A percentile compares a stretch with the other conserved stretches of the same genome.
phyloP scores from a whole-genome alignment of 2,329 filamentous ascomycete species.

The Paraconiothyrium sp. region DNA sequence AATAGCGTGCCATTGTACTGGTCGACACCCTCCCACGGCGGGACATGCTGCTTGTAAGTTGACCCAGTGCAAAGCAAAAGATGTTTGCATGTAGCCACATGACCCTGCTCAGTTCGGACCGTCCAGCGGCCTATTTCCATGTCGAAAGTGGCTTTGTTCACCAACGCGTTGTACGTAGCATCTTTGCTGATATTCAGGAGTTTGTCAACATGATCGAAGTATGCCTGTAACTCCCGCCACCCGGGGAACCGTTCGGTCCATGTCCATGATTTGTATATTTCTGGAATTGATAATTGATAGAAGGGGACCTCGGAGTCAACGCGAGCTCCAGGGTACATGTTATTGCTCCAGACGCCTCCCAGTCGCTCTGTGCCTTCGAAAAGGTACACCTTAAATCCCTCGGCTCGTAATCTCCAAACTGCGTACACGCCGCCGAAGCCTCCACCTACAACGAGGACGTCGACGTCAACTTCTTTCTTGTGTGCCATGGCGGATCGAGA shows the following conservation, averaged over 20 bases:
- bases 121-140: neutral
- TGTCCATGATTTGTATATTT: constrained; percentile 59
- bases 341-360: constrained; percentile 45
- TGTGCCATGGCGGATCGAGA: no score
- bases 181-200: constrained; percentile 62
- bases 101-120: neutral
- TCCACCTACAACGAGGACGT: constrained; percentile 31
- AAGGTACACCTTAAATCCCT: constrained; percentile 29
- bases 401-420: constrained; percentile 40
- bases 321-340: constrained; percentile 39
- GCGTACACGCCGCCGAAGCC: constrained; percentile 45
- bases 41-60: neutral
- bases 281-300: constrained; percentile 52
- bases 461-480: constrained; percentile 1
- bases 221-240: constrained; percentile 59
- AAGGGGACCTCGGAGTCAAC: constrained; percentile 54
- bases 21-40: neutral
- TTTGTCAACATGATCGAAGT: constrained; percentile 67
- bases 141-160: neutral
- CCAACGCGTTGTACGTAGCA: constrained; percentile 4
- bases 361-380: constrained; percentile 39
- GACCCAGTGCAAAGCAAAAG: neutral
- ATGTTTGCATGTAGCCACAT: neutral
- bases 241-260: constrained; percentile 61
- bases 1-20: neutral